Evolutionary conservation across 805 yeast genomes (phyloP).

Genomic region (Saccharomyces mikatae): DNA sequence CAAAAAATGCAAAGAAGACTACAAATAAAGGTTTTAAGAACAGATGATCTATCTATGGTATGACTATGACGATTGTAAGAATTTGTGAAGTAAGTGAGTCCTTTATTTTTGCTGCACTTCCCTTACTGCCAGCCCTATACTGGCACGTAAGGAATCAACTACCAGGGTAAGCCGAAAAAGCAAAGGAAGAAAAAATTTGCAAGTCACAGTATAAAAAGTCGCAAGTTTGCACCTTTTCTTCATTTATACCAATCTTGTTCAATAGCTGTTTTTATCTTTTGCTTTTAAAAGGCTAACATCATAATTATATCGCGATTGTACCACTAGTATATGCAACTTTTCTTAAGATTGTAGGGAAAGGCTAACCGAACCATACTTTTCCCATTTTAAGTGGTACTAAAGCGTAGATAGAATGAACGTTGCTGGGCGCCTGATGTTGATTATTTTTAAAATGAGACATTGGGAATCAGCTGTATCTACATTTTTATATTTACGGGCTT

Average conservation of each 20-base stretch:
- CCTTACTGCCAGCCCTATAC: not conserved
- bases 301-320: slow-evolving; percentile 20
- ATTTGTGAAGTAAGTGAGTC: not conserved
- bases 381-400: slow-evolving; percentile 10
- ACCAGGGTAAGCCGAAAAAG: not conserved
- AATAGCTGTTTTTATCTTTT: too few relatives aligned
- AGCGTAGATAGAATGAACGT: slow-evolving; percentile 32
- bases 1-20: slow-evolving; percentile 1
- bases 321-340: slow-evolving; percentile 6
- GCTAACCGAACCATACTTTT: slow-evolving; percentile 11
- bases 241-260: not conserved
- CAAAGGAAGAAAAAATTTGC: not conserved
- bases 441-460: slow-evolving; percentile 23
- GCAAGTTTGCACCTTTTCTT: not conserved
- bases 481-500: slow-evolving; percentile 5
- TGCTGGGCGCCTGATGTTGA: slow-evolving; percentile 39
- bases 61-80: not conserved
- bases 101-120: not conserved
- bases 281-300: slow-evolving; percentile 23
- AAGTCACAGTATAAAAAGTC: not conserved
- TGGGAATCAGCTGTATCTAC: slow-evolving; percentile 38
- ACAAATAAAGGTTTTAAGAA: not conserved
- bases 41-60: too few relatives aligned
- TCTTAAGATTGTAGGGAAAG: slow-evolving; percentile 9
- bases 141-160: not conserved